Conservation (phyloP, 305 asterid genomes). For the Coffea humblotiana region DNA sequence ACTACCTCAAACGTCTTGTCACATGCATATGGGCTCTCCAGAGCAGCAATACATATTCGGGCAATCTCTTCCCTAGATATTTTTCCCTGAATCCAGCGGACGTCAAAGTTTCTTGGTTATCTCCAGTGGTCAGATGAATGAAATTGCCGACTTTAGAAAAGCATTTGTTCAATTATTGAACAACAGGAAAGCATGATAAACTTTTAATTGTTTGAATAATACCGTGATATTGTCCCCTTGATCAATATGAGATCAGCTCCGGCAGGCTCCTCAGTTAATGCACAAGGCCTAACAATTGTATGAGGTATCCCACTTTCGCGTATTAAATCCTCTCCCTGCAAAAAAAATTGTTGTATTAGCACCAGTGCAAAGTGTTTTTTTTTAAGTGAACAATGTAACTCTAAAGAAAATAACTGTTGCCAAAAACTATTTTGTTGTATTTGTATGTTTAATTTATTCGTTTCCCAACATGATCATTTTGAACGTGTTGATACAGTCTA, state of each 20-base stretch:
- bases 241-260: slow-evolving; percentile 91
- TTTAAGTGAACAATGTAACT: not conserved
- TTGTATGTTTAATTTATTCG: not conserved
- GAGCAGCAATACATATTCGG: slow-evolving; percentile 79
- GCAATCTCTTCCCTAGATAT: slow-evolving; percentile 92
- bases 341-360: not conserved
- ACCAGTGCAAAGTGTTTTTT: slow-evolving; percentile 4
- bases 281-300: slow-evolving; percentile 87
- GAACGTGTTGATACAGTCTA: not conserved
- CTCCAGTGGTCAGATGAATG: not conserved
- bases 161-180: not conserved
- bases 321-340: slow-evolving; percentile 85
- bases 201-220: slow-evolving; percentile 21
- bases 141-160: not conserved
- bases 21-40: slow-evolving; percentile 79
- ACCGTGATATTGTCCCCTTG: slow-evolving; percentile 97
- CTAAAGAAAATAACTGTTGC: not conserved
- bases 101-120: slow-evolving; percentile 4
- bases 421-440: too few relatives aligned
- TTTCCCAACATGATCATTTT: not conserved
- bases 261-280: slow-evolving; percentile 95
- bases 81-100: slow-evolving; percentile 57
- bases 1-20: slow-evolving; percentile 89
- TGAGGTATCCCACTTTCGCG: slow-evolving; percentile 85
- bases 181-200: not conserved